These are phyloP conservation scores for Didymella exigua DNA, from an alignment of 2,329 filamentous ascomycete species.

Conservation along the genomic window DNA sequence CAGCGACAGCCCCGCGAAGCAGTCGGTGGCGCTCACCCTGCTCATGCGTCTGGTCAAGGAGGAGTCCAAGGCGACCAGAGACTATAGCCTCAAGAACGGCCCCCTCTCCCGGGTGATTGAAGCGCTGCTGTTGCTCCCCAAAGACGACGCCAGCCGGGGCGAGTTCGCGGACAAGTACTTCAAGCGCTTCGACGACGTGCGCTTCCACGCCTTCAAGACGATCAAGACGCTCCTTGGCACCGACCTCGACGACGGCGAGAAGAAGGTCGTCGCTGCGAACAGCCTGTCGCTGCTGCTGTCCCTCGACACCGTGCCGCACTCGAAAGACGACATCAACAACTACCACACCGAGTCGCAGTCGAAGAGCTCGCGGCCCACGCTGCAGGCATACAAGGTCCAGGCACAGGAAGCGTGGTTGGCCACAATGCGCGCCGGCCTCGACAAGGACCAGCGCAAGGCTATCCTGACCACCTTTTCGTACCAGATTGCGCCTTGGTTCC, in stretches of 20 bases:
- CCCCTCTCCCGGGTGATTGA: conserved; percentile 70
- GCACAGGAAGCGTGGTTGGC: conserved; percentile 88
- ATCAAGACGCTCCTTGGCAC: conserved; percentile 63
- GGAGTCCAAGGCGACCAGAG: conserved; percentile 57
- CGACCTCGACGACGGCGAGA: conserved; percentile 29
- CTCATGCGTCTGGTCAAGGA: conserved; percentile 85
- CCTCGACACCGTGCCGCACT: conserved; percentile 73
- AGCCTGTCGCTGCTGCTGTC: conserved; percentile 67
- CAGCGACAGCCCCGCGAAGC: conserved; percentile 63
- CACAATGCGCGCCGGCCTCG: conserved; percentile 70
- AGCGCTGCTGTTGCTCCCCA: conserved; percentile 63
- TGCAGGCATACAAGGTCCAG: conserved; percentile 74
- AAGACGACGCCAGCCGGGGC: conserved; percentile 65
- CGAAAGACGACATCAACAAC: conserved; percentile 68
- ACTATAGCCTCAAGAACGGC: conserved; percentile 70
- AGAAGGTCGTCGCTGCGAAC: conserved; percentile 50
- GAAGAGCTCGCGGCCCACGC: conserved; percentile 64
- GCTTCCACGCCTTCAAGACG: conserved; percentile 79
- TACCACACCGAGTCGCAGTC: conserved; percentile 72
- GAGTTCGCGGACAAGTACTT: conserved; percentile 81
- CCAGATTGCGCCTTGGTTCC: conserved; percentile 87
- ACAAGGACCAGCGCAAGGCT: conserved; percentile 76
- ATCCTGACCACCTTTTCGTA: conserved; percentile 76
- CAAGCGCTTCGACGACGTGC: conserved; percentile 80
- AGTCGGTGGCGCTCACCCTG: conserved; percentile 74